A percentile compares a stretch with the other conserved stretches of the same genome.
Conservation (phyloP, 2,329 filamentous ascomycete genomes). For the Coniella vitis region DNA sequence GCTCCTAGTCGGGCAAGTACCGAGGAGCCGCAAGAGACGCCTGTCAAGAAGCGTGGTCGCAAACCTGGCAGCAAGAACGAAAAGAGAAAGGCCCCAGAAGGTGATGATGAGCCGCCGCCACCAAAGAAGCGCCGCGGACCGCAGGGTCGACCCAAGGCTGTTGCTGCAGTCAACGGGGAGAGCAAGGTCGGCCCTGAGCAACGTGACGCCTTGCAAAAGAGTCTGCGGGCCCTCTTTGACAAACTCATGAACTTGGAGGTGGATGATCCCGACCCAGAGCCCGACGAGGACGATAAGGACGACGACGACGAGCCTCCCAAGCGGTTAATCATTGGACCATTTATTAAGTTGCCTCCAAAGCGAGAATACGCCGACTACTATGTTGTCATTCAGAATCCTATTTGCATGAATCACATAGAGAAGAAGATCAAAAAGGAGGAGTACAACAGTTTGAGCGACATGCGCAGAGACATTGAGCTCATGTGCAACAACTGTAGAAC, state of each 20-base stretch:
- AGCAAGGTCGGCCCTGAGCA: slow-evolving; percentile 62
- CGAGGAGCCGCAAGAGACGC: slow-evolving; percentile 62
- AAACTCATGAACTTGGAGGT: slow-evolving; percentile 79
- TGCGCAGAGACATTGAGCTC: slow-evolving; percentile 74
- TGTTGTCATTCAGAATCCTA: slow-evolving; percentile 82
- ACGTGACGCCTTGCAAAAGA: slow-evolving; percentile 71
- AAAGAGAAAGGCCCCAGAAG: slow-evolving; percentile 82
- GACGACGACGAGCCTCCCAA: slow-evolving; percentile 54
- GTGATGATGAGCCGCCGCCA: slow-evolving; percentile 69
- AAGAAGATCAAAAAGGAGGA: slow-evolving; percentile 95
- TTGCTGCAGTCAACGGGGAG: slow-evolving; percentile 30
- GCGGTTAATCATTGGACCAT: slow-evolving; percentile 85
- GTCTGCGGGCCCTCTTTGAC: slow-evolving; percentile 71
- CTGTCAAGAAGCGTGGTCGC: slow-evolving; percentile 75
- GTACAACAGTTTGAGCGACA: slow-evolving; percentile 73
- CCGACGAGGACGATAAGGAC: slow-evolving; percentile 29
- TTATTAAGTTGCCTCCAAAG: slow-evolving; percentile 85
- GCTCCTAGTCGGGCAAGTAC: slow-evolving; percentile 74
- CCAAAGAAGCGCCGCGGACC: slow-evolving; percentile 72
- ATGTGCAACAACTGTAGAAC: slow-evolving; percentile 88
- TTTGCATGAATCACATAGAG: slow-evolving; percentile 93
- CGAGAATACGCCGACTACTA: slow-evolving; percentile 94
- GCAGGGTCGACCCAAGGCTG: slow-evolving; percentile 61
- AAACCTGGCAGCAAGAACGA: slow-evolving; percentile 68
- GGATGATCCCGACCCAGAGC: slow-evolving; percentile 54